Percentiles rank a stretch among this genome's conserved stretches.
Conservation (phyloP, 2,329 filamentous ascomycete species). For the Nothomitra cinnamomea region DNA sequence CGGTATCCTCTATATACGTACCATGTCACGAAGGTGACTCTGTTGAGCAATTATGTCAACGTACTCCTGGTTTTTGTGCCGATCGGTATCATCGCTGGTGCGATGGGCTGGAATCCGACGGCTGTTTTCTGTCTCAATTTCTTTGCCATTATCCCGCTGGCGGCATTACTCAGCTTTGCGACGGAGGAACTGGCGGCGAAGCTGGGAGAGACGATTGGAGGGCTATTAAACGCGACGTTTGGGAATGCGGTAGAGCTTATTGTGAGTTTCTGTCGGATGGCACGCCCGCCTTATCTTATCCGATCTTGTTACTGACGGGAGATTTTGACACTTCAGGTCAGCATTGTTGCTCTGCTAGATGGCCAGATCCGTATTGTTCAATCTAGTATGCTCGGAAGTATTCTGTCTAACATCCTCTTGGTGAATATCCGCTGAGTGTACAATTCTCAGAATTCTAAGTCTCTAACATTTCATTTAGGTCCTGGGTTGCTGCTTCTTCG, state of each 20-base stretch:
- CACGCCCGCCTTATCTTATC: neutral
- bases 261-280: conserved; percentile 29
- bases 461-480: conserved; percentile 17
- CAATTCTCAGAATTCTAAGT: neutral
- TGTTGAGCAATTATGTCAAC: conserved; percentile 33
- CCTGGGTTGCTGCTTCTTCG: conserved; percentile 35
- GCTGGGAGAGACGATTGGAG: conserved; percentile 57
- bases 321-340: conserved; percentile 42
- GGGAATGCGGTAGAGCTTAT: conserved; percentile 69
- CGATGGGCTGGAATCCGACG: conserved; percentile 43
- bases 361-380: conserved; percentile 92
- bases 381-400: conserved; percentile 90
- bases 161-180: conserved; percentile 56
- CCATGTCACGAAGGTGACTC: conserved; percentile 2
- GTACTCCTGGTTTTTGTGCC: conserved; percentile 58
- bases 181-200: conserved; percentile 61
- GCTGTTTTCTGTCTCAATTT: conserved; percentile 64
- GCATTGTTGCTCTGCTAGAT: conserved; percentile 73
- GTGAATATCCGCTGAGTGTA: conserved; percentile 21
- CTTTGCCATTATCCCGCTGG: conserved; percentile 61
- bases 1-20: neutral
- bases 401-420: conserved; percentile 83
- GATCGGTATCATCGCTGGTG: conserved; percentile 51
- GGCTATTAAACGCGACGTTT: conserved; percentile 59
- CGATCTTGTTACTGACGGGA: neutral